A percentile compares a stretch with the other conserved stretches of the same genome.
Evolutionary conservation across 2,329 filamentous ascomycete genomes (phyloP).

Genomic region (Scedosporium minutisporum): DNA sequence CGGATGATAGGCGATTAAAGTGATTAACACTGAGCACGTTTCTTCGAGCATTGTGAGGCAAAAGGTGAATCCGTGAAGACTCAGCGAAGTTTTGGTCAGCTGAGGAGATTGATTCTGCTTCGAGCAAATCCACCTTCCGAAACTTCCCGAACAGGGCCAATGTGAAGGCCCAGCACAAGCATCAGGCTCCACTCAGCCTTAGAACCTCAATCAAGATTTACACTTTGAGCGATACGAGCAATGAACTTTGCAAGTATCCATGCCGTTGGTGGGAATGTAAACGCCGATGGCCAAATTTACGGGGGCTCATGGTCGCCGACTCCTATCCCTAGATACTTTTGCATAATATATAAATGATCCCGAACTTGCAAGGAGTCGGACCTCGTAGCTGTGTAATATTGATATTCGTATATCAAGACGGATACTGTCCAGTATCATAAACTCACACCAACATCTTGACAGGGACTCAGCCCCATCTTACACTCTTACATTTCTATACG

Average conservation of each 20-base stretch:
- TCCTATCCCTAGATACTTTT: background rate
- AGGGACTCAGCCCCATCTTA: background rate
- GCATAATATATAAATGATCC: background rate
- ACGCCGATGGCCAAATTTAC: background rate
- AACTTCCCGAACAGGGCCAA: background rate
- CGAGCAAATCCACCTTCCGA: background rate
- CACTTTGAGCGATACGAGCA: background rate
- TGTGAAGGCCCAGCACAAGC: background rate
- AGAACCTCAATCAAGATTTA: background rate
- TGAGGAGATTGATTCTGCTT: background rate
- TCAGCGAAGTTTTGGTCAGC: background rate
- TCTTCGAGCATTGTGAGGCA: too few species aligned
- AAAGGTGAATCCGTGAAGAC: too few species aligned
- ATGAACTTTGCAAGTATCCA: background rate
- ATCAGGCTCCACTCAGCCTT: too few species aligned
- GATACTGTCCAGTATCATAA: background rate
- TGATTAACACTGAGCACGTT: too few species aligned
- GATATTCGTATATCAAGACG: background rate
- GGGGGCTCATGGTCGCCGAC: background rate
- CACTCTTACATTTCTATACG: background rate
- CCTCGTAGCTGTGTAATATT: background rate
- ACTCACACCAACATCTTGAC: background rate
- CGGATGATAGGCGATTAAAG: background rate
- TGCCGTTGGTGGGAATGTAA: background rate
- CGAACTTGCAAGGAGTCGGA: background rate